Evolutionary conservation across 176 grass and related monocot species (phyloP), one percentile per base, ranked within the genome.

Genomic region (Musa schizocarpa): DNA sequence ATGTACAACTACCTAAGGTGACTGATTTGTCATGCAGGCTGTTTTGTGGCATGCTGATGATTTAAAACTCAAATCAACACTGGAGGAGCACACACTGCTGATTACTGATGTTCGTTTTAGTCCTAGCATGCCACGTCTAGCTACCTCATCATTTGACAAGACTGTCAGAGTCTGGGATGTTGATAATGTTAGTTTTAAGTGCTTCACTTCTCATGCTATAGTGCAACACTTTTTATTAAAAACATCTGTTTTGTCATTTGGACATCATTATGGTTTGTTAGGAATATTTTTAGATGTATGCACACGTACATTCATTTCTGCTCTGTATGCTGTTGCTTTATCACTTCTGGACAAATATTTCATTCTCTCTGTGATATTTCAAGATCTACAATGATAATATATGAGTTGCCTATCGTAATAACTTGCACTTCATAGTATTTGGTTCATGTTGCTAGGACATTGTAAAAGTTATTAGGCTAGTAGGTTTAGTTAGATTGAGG

Each of bases 151-250:
- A 25, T 77, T 77, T 65, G 75, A 77, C 61, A 77, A 77, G 75
- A 77, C 75, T 65, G 75, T 77, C 11, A 77, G 75, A 61, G 75
- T 77, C 1, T 77, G 75, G 75, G 75, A 77, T 65, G 75, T 61
- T 65, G 75, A 77, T 53, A 77, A 77, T 53, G 75, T 77, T 51
- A 77, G 75, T 77, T 65, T 14, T 14, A 13, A 9, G 51, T 54
- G 22, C 2, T 55, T 9, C 13, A 22, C 13, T 25, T 52, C 55
- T 6, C 3, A 54, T 0, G 26, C 13, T 73, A 13, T 54, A 61
- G 0, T 61, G 17, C 57, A 61, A 61, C 16, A 20, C 13, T 8
- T 61, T n/a, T 61, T 19, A 3, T 61, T 8, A 62, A 19, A n/a
- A 17, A 19, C 57, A 62, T 62, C 57, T 62, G 17, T 62, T 62